Evolutionary conservation across 2,329 filamentous ascomycete species (phyloP), one percentile per base, ranked within the genome.

Genomic region (Dryadomyces quercus-mongolicae): DNA sequence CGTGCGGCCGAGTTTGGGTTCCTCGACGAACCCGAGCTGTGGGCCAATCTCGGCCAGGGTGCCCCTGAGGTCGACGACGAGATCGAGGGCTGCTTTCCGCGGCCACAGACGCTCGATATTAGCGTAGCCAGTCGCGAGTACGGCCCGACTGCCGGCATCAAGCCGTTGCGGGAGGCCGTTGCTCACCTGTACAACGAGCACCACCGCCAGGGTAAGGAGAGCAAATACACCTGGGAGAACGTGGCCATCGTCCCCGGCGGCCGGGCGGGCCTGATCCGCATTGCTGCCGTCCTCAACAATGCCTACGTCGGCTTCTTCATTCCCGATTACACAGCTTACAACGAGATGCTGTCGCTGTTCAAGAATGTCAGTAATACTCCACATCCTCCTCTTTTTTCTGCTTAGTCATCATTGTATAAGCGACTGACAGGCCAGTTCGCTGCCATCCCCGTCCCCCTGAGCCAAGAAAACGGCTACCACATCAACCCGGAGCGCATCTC

Each of bases 151-250:
- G 90, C 92, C 43, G 92, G 92, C 64, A 97, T 96, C 75, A 92
- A 89, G 73, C 84, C 88, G 25, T 75, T 97, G 60, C 80, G 92
- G 62, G 86, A 89, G 65, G 92, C 92, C 18, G 90, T 97, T 47
- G 92, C 92, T 55, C 82, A 84, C 56, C 78, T 97, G 58, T 97
- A 97, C 78, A 97, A 97, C 65, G 86, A 85, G 68, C 87, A 92
- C 69, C 92, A 96, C 65, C 84, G 92, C 60, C 73, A 92, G 71
- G 89, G 86, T 65, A 94, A 93, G 73, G 77, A 82, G 12, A 92
- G 86, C 69, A 78, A 94, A 71, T 97, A 97, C 69, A 94, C 88
- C 6, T 96, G 88, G 86, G 92, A 97, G 75, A 97, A 97, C 68
- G 92, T 96, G 18, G 91, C 88, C 67, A 95, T 97, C 67, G 92